Conservation (phyloP, 2,329 filamentous ascomycete genomes). For the Pseudogymnoascus sp. region DNA sequence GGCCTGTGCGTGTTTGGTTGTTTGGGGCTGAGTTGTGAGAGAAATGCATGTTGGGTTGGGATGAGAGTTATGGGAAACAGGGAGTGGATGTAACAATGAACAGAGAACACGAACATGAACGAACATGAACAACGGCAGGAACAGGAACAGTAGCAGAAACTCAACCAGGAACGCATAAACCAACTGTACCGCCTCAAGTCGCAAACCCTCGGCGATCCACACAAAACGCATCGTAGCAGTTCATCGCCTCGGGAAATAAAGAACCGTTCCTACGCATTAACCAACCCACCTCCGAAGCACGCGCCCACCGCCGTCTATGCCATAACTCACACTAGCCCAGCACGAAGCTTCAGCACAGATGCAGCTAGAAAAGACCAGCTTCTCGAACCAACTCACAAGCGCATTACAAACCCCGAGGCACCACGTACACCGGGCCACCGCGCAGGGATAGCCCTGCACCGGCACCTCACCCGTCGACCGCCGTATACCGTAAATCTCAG, state of each 20-base stretch:
- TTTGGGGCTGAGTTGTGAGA: not conserved
- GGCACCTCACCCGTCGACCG: not conserved
- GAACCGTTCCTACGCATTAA: not conserved
- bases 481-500: constrained; percentile 1
- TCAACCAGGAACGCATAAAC: not conserved
- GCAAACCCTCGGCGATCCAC: not conserved
- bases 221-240: not conserved
- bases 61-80: not conserved
- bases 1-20: not conserved
- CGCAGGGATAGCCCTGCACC: not conserved
- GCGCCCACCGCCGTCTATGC: not conserved
- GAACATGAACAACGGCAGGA: not conserved
- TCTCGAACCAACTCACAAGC: not conserved
- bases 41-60: not conserved
- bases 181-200: not conserved
- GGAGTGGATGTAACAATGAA: not conserved
- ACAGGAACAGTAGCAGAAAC: not conserved
- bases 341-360: not conserved
- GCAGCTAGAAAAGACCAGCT: not conserved
- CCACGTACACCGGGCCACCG: not conserved
- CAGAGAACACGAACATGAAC: not conserved
- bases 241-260: not conserved
- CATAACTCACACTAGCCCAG: not conserved
- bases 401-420: not conserved
- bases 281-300: not conserved